Evolutionary conservation across 306 rosid genomes (phyloP), one percentile per base, ranked within the genome.

Genomic region (Macrotyloma uniflorum): DNA sequence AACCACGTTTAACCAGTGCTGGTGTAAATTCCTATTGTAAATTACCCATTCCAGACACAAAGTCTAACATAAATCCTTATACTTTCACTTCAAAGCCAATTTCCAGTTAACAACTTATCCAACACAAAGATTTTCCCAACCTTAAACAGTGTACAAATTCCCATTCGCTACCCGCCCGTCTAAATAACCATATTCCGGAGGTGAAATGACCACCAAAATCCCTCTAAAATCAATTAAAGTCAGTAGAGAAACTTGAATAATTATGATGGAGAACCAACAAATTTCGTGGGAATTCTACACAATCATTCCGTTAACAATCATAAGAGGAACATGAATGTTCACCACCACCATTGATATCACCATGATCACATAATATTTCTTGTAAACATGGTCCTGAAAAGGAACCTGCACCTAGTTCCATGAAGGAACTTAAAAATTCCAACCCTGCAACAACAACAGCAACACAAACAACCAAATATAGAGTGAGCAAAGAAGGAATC

Each of bases 371-470:
- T 13, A 26, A 18, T 15, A 62, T 51, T 82, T 65, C 65, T 69
- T 33, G 20, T 24, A 46, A 24, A 51, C 64, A 49, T 8, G 16
- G 59, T 10, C 46, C 67, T 33, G 36, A 28, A 77, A 79, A 63
- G 30, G 72, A 78, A 51, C 58, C 59, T 59, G 67, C 63, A 67
- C 71, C 62, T 53, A 38, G 65, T 75, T 85, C 77, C 85, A 69
- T 23, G 38, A 80, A 43, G 32, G 77, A 71, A 66, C 66, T 61
- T 22, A 77, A 40, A 67, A 45, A 65, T 40, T 57, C 54, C 73
- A 70, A 74, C 33, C 32, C 85, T 84, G 78, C 76, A 68, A 46
- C 1, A 53, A 78, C 1, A 53, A 80, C 43, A 77, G 59, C 14
- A 67, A 36, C 28, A 46, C 28, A 13, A 47, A 51, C 47, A 78